Percentiles rank a stretch among this genome's conserved stretches.
Evolutionary conservation across 179 eudicot species (phyloP).

Genomic region (Amaranthus tricolor): DNA sequence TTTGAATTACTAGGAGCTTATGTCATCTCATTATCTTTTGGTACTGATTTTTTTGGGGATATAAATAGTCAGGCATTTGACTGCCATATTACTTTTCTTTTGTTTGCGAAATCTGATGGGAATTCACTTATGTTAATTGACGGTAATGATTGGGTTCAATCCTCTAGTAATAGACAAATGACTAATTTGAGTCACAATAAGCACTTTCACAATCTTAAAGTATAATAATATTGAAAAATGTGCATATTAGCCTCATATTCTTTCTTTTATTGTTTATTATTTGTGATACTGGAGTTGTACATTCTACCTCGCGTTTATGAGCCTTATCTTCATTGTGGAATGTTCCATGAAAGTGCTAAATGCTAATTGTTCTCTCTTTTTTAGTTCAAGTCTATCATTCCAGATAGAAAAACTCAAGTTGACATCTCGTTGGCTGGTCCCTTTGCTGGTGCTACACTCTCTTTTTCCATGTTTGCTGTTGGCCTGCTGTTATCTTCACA

Average conservation of each 20-base stretch:
- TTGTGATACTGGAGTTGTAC: background rate
- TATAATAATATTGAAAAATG: background rate
- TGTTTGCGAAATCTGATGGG: too few species aligned
- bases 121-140: too few species aligned
- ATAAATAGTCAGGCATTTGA: too few species aligned
- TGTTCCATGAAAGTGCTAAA: constrained; percentile 2
- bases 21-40: too few species aligned
- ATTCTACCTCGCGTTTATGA: background rate
- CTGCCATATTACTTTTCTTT: too few species aligned
- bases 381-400: constrained; percentile 94
- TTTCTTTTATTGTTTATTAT: background rate
- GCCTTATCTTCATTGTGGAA: background rate
- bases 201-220: background rate
- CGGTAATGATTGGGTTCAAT: too few species aligned
- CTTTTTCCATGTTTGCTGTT: constrained; percentile 82
- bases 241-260: background rate
- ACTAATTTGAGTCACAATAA: too few species aligned
- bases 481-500: constrained; percentile 83
- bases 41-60: too few species aligned
- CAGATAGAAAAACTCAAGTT: constrained; percentile 79
- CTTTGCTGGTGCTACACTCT: constrained; percentile 81
- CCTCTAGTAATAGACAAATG: too few species aligned
- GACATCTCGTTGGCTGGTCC: constrained; percentile 95
- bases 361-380: constrained; percentile 27
- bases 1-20: too few species aligned